A percentile compares a stretch with the other conserved stretches of the same genome.
phyloP scores from a whole-genome alignment of 2,329 filamentous ascomycete genomes.

The Talaromyces sp. region DNA sequence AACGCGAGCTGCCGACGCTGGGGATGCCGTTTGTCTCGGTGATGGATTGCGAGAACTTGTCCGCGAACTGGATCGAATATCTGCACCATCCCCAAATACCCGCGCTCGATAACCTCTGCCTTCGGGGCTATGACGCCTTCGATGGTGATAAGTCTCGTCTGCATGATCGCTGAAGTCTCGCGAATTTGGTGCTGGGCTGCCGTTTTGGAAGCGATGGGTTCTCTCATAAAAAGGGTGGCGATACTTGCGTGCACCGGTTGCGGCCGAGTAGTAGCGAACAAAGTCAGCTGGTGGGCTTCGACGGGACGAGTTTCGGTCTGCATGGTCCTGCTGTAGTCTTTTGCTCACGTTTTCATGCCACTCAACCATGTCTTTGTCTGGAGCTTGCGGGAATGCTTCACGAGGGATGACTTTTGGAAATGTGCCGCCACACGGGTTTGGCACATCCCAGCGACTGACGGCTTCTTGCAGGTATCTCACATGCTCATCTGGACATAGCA shows the following conservation, averaged over 20 bases:
- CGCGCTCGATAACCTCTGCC: slow-evolving; percentile 1
- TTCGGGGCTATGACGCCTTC: slow-evolving; percentile 13
- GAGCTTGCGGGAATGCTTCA: slow-evolving; percentile 65
- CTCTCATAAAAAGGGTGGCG: slow-evolving; percentile 20
- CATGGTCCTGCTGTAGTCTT: slow-evolving; percentile 62
- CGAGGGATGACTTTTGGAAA: slow-evolving; percentile 64
- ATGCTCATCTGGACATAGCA: slow-evolving; percentile 85
- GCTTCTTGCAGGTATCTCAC: slow-evolving; percentile 78
- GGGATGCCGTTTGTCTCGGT: slow-evolving; percentile 1
- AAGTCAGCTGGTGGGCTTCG: slow-evolving; percentile 19
- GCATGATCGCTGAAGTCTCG: slow-evolving; percentile 14
- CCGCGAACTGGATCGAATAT: slow-evolving; percentile 8
- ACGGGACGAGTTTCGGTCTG: slow-evolving; percentile 38
- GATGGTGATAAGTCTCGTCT: slow-evolving; percentile 9
- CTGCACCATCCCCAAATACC: neutral
- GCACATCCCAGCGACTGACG: slow-evolving; percentile 71
- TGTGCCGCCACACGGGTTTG: slow-evolving; percentile 60
- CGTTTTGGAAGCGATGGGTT: neutral
- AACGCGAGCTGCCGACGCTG: slow-evolving; percentile 25
- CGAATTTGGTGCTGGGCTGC: neutral
- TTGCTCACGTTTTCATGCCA: slow-evolving; percentile 82
- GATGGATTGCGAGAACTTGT: slow-evolving; percentile 14
- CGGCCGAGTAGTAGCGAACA: slow-evolving; percentile 24
- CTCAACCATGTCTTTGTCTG: slow-evolving; percentile 74
- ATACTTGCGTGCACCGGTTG: slow-evolving; percentile 33